phyloP scores from a whole-genome alignment of 2,329 filamentous ascomycete genomes.

The Fonsecaea multimorphosa region DNA sequence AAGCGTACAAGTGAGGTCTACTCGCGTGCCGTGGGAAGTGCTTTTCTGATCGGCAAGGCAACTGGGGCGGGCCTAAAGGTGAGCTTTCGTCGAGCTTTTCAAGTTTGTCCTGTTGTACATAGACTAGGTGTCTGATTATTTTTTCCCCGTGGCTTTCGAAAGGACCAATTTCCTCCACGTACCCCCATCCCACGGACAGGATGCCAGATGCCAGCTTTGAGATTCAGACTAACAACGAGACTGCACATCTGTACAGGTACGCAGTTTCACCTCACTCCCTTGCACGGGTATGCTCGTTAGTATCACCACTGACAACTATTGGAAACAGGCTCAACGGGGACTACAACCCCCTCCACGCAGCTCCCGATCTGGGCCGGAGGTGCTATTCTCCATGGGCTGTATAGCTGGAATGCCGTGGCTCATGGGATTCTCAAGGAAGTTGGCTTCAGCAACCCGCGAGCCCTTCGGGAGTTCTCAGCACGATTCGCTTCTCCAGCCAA shows the following conservation, averaged over 20 bases:
- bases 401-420: slow-evolving; percentile 57
- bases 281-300: not conserved
- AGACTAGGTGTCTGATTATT: slow-evolving; percentile 37
- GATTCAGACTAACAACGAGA: not conserved
- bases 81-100: slow-evolving; percentile 28
- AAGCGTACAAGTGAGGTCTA: slow-evolving; percentile 49
- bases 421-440: slow-evolving; percentile 51
- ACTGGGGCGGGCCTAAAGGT: slow-evolving; percentile 53
- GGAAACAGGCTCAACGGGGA: slow-evolving; percentile 52
- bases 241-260: slow-evolving; percentile 10
- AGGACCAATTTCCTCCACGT: slow-evolving; percentile 47
- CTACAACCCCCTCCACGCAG: slow-evolving; percentile 56
- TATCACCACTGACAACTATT: not conserved
- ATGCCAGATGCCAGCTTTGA: not conserved
- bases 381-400: slow-evolving; percentile 55
- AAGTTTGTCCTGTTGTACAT: too few relatives aligned
- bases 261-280: not conserved
- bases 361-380: slow-evolving; percentile 42
- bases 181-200: slow-evolving; percentile 36
- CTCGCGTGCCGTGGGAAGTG: slow-evolving; percentile 48
- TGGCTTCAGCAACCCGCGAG: slow-evolving; percentile 49
- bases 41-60: slow-evolving; percentile 57
- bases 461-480: slow-evolving; percentile 53
- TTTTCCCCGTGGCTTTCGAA: slow-evolving; percentile 43
- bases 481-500: slow-evolving; percentile 57